Evolutionary conservation across 768 basidiomycete species (phyloP), one percentile per base, ranked within the genome.

Genomic region (Cystofilobasidium ferigula): DNA sequence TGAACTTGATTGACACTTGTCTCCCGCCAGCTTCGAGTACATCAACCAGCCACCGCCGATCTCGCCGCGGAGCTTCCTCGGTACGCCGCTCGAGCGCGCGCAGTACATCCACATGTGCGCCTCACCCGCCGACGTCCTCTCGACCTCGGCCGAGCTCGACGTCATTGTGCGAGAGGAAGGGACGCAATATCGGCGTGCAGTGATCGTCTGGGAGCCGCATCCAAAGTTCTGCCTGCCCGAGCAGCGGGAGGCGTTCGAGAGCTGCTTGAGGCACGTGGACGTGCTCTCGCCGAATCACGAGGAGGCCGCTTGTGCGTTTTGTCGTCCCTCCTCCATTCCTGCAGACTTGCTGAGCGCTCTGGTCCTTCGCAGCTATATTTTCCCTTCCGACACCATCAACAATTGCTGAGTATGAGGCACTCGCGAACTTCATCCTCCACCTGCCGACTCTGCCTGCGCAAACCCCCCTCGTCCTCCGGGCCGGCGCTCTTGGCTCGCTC

Each of bases 151-250:
- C 42, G 62, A 47, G 6, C 53, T 63, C 36, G 36, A 14, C 7
- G 36, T 32, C 28, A 32, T 48, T 10, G 30, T 30, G 58, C n/a
- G 38, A 7, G 40, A 43, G 38, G 40, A 26, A 26, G 38, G 28
- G 28, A 22, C n/a, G n/a, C 18, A 26, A 12, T 63, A n/a, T n/a
- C n/a, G 62, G 62, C 28, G 43, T 2, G 53, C 62, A 22, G 51
- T 30, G 2, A 53, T 63, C 35, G 62, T 63, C 3, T 63, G 62
- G 62, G 62, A 63, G 53, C 62, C 62, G 10, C 62, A 63, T 32
- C 62, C 62, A 1, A 56, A 51, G 38, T 56, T 13, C 18, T 63
- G 62, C 28, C 18, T 6, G 14, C 62, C 62, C 24, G 54, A 56
- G 3, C 22, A 56, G 51, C 62, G 56, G 16, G 53, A 63, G 53